Percentiles rank a stretch among this genome's conserved stretches.
Conservation (phyloP, 2,329 filamentous ascomycete species). For the Coniella lustricola region DNA sequence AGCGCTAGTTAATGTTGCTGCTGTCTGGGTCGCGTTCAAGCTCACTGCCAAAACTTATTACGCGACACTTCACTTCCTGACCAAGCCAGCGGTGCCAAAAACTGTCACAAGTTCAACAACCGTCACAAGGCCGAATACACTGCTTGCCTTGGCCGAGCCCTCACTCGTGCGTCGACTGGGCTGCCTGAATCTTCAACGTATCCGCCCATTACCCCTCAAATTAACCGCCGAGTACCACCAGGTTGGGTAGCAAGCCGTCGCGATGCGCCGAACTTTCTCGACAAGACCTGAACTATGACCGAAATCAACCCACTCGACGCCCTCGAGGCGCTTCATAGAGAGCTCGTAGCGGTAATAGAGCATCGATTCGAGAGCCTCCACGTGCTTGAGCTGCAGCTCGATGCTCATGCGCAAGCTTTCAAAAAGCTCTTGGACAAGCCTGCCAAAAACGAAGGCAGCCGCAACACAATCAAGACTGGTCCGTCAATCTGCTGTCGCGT, state of each 20-base stretch:
- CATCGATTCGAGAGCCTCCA: conserved; percentile 54
- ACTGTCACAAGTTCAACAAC: conserved; percentile 6
- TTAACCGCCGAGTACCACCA: background rate
- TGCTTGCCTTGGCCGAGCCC: background rate
- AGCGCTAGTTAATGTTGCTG: background rate
- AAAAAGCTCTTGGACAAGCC: conserved; percentile 68
- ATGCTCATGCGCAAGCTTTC: conserved; percentile 60
- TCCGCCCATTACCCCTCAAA: no score
- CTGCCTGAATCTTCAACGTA: background rate
- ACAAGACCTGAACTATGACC: conserved; percentile 49
- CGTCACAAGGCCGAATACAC: background rate
- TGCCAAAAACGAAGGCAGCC: conserved; percentile 66
- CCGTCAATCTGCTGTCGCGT: conserved; percentile 12
- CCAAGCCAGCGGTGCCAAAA: background rate
- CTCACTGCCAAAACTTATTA: conserved; percentile 14
- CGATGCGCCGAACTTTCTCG: conserved; percentile 10
- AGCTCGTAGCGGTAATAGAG: conserved; percentile 71
- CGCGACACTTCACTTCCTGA: conserved; percentile 10
- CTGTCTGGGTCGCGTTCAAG: conserved; percentile 7
- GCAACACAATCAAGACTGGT: conserved; percentile 64
- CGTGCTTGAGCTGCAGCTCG: conserved; percentile 64
- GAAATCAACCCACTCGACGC: conserved; percentile 65
- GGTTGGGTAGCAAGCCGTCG: background rate
- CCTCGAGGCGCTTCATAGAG: conserved; percentile 78
- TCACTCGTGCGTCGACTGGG: no score